Conservation (phyloP, 2,329 filamentous ascomycete species). For the Xylariaceae sp. region DNA sequence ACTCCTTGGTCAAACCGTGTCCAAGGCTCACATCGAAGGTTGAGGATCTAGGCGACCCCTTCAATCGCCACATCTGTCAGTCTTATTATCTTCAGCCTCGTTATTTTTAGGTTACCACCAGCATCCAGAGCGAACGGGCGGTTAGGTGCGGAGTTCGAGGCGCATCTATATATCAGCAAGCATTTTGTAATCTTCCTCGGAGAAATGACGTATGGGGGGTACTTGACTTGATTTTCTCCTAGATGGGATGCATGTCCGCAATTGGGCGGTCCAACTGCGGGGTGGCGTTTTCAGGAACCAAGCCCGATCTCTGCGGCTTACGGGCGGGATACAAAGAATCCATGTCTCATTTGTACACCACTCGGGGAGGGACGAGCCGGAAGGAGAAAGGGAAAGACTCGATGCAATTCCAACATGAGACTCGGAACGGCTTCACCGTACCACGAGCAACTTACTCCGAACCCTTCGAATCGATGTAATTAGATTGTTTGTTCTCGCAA, state of each 20-base stretch:
- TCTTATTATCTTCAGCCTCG: constrained; percentile 24
- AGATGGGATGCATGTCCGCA: constrained; percentile 26
- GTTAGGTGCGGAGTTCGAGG: constrained; percentile 40
- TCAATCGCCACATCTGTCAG: no score
- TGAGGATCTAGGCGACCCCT: constrained; percentile 33
- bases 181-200: constrained; percentile 20
- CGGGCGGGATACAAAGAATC: constrained; percentile 6
- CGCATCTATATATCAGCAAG: constrained; percentile 33
- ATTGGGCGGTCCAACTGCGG: constrained; percentile 18
- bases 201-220: constrained; percentile 18
- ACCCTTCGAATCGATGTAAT: constrained; percentile 14
- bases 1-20: constrained; percentile 69
- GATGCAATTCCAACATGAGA: no score
- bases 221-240: constrained; percentile 14
- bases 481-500: constrained; percentile 20
- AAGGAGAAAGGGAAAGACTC: neutral
- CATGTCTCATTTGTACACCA: constrained; percentile 18
- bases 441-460: no score
- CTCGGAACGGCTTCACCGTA: no score
- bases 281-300: constrained; percentile 15
- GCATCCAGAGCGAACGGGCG: constrained; percentile 28
- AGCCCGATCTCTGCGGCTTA: constrained; percentile 1
- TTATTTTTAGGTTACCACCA: constrained; percentile 26
- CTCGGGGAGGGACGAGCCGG: neutral
- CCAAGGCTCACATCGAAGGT: constrained; percentile 79